These are phyloP conservation scores for Epichloe aotearoae DNA, from an alignment of 2,329 filamentous ascomycete species.

Conservation along the genomic window DNA sequence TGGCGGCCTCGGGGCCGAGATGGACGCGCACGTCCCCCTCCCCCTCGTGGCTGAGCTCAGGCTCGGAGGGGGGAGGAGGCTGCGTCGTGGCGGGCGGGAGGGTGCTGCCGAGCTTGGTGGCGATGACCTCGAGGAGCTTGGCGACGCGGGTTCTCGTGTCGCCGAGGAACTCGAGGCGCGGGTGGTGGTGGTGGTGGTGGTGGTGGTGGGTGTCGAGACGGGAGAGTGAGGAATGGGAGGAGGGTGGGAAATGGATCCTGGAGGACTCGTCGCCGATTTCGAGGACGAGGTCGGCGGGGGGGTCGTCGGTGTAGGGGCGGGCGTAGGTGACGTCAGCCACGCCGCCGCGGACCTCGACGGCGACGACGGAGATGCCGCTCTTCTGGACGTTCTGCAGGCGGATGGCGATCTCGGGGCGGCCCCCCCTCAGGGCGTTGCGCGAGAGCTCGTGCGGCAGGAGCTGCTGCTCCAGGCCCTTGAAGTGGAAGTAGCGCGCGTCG, in stretches of 20 bases:
- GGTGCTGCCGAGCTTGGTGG: slow-evolving; percentile 53
- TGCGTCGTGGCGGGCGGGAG: slow-evolving; percentile 38
- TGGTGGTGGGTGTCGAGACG: not conserved
- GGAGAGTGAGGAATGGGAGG: too few relatives aligned
- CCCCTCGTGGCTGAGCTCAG: slow-evolving; percentile 29
- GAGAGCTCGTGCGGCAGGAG: slow-evolving; percentile 65
- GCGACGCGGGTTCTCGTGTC: slow-evolving; percentile 57
- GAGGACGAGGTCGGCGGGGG: slow-evolving; percentile 58
- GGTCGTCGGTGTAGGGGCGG: slow-evolving; percentile 71
- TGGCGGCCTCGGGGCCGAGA: slow-evolving; percentile 45
- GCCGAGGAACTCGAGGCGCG: slow-evolving; percentile 59
- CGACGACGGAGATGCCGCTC: slow-evolving; percentile 58
- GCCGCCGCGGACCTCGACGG: slow-evolving; percentile 18
- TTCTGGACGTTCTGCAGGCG: slow-evolving; percentile 80
- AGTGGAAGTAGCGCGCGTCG: slow-evolving; percentile 86
- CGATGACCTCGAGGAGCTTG: slow-evolving; percentile 67
- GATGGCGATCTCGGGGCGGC: slow-evolving; percentile 62
- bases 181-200: slow-evolving; percentile 9
- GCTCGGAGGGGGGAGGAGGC: too few relatives aligned
- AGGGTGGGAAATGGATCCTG: slow-evolving; percentile 32
- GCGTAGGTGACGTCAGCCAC: slow-evolving; percentile 51
- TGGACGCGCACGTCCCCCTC: slow-evolving; percentile 39
- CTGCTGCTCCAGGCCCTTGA: slow-evolving; percentile 81
- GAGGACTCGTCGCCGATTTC: slow-evolving; percentile 63
- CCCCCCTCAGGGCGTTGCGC: slow-evolving; percentile 53